Evolutionary conservation across 2,329 filamentous ascomycete species (phyloP), one percentile per base, ranked within the genome.

Genomic region (Boeremia exigua): DNA sequence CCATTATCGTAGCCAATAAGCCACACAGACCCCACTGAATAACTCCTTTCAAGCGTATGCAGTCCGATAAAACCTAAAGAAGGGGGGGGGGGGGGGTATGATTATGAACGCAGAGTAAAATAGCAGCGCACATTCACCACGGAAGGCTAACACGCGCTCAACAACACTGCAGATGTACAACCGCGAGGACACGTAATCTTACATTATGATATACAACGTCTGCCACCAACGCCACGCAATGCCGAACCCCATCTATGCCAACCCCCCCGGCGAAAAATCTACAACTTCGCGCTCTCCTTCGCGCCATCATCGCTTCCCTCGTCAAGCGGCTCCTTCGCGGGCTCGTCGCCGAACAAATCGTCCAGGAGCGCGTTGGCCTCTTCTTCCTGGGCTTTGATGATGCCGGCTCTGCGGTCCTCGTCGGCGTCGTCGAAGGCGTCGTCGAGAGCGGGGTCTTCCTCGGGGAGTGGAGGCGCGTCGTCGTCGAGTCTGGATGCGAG

Each of bases 311-410:
- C 9, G 2, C 23, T 29, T 14, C 25, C 25, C 14, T 30, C 29
- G 7, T 8, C 10, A 12, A 12, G 9, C n/a, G 29, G 6, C 52
- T 55, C 47, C 17, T 40, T 36, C 0, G 19, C 14, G 8, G 2
- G 6, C 9, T 29, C 23, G 15, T 49, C 46, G 17, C 53, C 53
- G 11, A 56, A 51, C 9, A 56, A 15, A 29, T 56, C 53, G 5
- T 51, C 47, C 6, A 56, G 28, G 14, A 56, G 47, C 14, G 53
- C 47, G 28, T 51, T 37, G 7, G 53, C 53, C 27, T 50, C 40
- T 7, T 51, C 47, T 12, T 42, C 17, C 30, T 56, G 53, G 30
- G 19, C 7, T n/a, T 47, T 38, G 11, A 4, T 32, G 14, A 10
- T 42, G 12, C 25, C 23, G 2, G 8, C 23, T 12, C 17, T 27